phyloP scores from a whole-genome alignment of 257 asterid genomes.

The Cynanchum wilfordii region DNA sequence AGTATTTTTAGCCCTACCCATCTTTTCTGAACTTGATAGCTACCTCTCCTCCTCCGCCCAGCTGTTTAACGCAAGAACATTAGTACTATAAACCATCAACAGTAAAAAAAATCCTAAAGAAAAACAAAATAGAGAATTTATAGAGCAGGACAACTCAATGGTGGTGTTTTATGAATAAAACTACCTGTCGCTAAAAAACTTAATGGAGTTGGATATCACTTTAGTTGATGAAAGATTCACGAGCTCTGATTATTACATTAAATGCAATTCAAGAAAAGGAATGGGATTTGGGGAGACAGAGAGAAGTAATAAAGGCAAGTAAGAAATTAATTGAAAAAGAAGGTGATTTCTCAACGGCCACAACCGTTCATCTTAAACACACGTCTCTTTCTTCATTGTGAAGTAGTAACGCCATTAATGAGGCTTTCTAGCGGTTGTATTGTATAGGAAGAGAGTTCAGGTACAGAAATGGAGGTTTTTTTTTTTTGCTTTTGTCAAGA shows the following conservation, averaged over 20 bases:
- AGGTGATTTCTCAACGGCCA: slow-evolving; percentile 15
- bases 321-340: slow-evolving; percentile 17
- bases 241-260: background rate
- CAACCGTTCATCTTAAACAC: slow-evolving; percentile 17
- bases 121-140: background rate
- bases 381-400: background rate
- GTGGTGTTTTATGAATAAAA: background rate
- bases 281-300: background rate
- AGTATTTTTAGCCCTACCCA: background rate
- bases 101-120: too few species aligned
- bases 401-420: slow-evolving; percentile 15
- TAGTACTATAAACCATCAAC: background rate
- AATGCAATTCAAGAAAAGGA: slow-evolving; percentile 1
- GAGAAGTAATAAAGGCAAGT: background rate
- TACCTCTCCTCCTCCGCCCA: background rate
- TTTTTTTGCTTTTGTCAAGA: background rate
- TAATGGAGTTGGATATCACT: background rate
- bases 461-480: background rate
- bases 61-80: background rate
- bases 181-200: background rate
- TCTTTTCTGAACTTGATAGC: too few species aligned
- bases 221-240: slow-evolving; percentile 10
- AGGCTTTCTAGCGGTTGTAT: background rate
- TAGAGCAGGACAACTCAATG: background rate
- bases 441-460: too few species aligned